Conservation (phyloP, 2,329 filamentous ascomycete species). For the Verticillium tricorpus region DNA sequence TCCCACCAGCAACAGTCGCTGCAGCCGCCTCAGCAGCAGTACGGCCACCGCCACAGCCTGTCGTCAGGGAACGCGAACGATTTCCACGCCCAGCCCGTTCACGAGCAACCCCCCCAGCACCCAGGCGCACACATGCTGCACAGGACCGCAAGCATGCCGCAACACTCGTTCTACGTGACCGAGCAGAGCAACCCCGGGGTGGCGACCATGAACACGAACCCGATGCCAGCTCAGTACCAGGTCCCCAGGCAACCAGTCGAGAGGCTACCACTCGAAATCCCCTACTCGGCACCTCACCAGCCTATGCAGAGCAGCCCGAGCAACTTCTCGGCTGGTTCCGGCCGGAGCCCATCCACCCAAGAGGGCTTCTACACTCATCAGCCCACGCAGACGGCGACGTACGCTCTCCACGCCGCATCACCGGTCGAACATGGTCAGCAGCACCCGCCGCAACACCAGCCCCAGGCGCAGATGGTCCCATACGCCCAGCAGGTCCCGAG, state of each 20-base stretch:
- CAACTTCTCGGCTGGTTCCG: conserved; percentile 52
- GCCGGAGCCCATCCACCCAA: conserved; percentile 48
- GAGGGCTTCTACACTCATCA: conserved; percentile 56
- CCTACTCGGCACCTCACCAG: conserved; percentile 42
- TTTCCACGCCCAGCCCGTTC: conserved; percentile 36
- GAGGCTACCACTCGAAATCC: conserved; percentile 42
- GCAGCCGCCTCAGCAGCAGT: conserved; percentile 19
- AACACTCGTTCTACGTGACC: conserved; percentile 50
- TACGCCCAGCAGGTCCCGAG: conserved; percentile 28
- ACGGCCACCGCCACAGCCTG: conserved; percentile 43
- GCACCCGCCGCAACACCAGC: conserved; percentile 30
- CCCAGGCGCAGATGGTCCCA: conserved; percentile 26
- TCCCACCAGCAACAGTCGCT: neutral
- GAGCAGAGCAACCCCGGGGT: conserved; percentile 59
- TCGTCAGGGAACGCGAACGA: conserved; percentile 37
- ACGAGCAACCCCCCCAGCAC: conserved; percentile 36
- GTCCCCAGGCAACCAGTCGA: conserved; percentile 43
- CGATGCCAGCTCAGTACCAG: conserved; percentile 46
- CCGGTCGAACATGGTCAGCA: conserved; percentile 39
- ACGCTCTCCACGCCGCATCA: conserved; percentile 42
- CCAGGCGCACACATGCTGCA: conserved; percentile 42
- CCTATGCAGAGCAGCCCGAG: conserved; percentile 56
- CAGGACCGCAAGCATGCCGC: conserved; percentile 41
- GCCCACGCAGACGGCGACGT: conserved; percentile 40
- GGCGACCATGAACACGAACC: conserved; percentile 54